These are phyloP conservation scores for Yarrowia divulgata DNA, from an alignment of 805 yeast species.

Conservation along the genomic window DNA sequence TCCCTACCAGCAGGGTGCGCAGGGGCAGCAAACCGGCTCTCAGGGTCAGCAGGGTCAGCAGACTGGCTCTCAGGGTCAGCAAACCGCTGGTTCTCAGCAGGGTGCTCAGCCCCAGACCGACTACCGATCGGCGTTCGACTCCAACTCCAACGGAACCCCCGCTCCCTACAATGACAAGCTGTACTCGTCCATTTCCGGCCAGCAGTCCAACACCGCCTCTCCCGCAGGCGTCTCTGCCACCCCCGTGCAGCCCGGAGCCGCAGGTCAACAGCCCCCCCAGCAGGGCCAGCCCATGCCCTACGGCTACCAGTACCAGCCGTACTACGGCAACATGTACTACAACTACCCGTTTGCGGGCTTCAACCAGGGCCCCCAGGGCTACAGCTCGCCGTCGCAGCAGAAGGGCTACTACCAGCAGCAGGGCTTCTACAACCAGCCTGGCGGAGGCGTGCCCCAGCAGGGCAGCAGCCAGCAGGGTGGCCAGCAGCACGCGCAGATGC, in stretches of 20 bases:
- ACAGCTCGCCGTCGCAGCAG: conserved; percentile 31
- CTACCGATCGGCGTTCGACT: conserved; percentile 39
- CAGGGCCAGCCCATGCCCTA: conserved; percentile 37
- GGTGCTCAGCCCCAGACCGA: conserved; percentile 29
- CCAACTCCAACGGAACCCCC: conserved; percentile 37
- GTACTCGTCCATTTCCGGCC: conserved; percentile 34
- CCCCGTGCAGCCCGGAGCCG: conserved; percentile 37
- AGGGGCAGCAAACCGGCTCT: too few relatives aligned
- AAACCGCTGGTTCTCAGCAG: background rate
- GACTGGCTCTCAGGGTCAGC: background rate
- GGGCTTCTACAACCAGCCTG: conserved; percentile 36
- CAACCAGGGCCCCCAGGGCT: conserved; percentile 38
- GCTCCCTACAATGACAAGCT: conserved; percentile 38
- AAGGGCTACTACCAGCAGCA: conserved; percentile 40
- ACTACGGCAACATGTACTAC: conserved; percentile 40
- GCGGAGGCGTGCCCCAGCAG: conserved; percentile 29
- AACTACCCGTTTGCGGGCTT: conserved; percentile 38
- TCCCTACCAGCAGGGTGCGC: conserved; percentile 39
- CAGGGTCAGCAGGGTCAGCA: conserved; percentile 4
- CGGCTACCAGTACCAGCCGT: conserved; percentile 38
- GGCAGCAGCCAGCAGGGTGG: conserved; percentile 9
- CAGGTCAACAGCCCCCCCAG: conserved; percentile 36
- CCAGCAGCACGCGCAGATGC: conserved; percentile 21
- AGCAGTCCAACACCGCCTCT: conserved; percentile 38
- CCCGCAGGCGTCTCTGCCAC: conserved; percentile 39